These are phyloP conservation scores for Thermothielavioides terrestris DNA, from an alignment of 495 filamentous ascomycete species.

Conservation along the genomic window DNA sequence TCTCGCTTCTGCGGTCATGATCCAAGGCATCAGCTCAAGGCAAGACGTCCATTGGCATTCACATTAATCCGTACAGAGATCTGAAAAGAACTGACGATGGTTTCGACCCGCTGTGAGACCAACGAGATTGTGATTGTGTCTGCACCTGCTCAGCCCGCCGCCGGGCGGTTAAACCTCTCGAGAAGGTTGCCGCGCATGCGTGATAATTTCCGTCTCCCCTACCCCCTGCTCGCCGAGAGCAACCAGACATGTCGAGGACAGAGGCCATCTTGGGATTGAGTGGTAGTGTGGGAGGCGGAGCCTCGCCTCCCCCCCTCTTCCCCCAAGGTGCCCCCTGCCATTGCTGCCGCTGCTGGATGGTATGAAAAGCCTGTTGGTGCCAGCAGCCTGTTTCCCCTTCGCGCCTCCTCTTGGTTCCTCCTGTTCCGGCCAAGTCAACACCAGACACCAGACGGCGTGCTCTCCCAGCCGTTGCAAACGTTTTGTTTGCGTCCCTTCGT, in stretches of 20 bases:
- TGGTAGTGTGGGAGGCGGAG: neutral
- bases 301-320: neutral
- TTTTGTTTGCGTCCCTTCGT: constrained; percentile 43
- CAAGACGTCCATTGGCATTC: too few species aligned
- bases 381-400: constrained; percentile 7
- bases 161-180: neutral
- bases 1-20: too few species aligned
- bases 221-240: neutral
- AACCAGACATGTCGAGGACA: neutral
- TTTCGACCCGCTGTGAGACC: neutral
- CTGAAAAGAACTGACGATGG: neutral
- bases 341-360: neutral
- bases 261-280: neutral
- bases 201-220: constrained; percentile 1
- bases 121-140: neutral
- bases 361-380: constrained; percentile 17
- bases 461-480: constrained; percentile 32
- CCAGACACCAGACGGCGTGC: constrained; percentile 30
- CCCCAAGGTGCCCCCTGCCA: neutral
- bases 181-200: neutral
- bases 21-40: too few species aligned
- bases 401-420: constrained; percentile 12
- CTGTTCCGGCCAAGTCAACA: constrained; percentile 25
- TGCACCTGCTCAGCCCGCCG: neutral
- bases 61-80: too few species aligned